phyloP scores from a whole-genome alignment of 805 yeast genomes.

The Lachancea waltii region DNA sequence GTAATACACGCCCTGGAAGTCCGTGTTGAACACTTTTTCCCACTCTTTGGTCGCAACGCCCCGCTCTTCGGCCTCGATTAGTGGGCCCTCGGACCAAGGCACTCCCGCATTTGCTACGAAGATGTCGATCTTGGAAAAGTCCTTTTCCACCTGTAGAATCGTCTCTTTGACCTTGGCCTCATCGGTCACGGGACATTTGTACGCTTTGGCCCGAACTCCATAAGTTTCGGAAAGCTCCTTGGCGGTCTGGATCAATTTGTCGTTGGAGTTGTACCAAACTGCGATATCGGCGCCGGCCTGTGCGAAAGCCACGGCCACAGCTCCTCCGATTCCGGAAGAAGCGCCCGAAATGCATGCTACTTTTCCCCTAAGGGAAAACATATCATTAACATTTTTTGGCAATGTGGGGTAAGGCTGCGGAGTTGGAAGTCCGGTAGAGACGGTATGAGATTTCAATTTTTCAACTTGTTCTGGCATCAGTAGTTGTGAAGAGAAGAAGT shows the following conservation, averaged over 20 bases:
- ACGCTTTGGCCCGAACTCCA: constrained; percentile 56
- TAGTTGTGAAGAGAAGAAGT: no score
- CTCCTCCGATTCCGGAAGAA: constrained; percentile 75
- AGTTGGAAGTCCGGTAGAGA: constrained; percentile 19
- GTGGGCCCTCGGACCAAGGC: constrained; percentile 66
- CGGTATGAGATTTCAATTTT: no score
- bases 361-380: constrained; percentile 71
- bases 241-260: constrained; percentile 33
- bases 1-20: constrained; percentile 74
- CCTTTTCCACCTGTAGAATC: constrained; percentile 41
- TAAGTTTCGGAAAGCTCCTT: constrained; percentile 41
- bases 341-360: constrained; percentile 84
- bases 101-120: constrained; percentile 90
- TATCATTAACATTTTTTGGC: constrained; percentile 49
- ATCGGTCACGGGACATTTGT: constrained; percentile 28
- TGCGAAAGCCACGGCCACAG: constrained; percentile 75
- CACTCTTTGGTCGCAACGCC: constrained; percentile 51
- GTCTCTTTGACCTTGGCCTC: constrained; percentile 22
- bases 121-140: constrained; percentile 75
- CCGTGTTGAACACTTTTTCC: constrained; percentile 66
- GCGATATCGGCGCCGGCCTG: constrained; percentile 86
- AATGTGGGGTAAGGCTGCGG: constrained; percentile 51
- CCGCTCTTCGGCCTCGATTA: constrained; percentile 39
- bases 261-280: constrained; percentile 56
- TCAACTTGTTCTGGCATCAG: no score